phyloP scores from a whole-genome alignment of 2,329 filamentous ascomycete genomes.

The Diaporthe humulicola region DNA sequence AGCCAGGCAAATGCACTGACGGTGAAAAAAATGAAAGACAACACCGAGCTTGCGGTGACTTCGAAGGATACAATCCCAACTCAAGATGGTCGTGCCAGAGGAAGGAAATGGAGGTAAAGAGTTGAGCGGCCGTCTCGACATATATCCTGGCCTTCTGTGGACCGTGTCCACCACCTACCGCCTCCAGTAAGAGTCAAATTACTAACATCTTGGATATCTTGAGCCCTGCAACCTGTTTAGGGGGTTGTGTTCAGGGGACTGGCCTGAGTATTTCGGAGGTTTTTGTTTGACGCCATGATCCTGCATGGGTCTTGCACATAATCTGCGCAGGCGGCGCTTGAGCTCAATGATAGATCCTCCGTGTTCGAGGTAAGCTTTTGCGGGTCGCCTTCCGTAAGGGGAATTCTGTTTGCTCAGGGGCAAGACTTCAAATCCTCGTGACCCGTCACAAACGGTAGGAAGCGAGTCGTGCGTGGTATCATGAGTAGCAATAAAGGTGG shows the following conservation, averaged over 20 bases:
- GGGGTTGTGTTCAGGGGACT: slow-evolving; percentile 10
- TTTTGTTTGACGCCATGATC: slow-evolving; percentile 25
- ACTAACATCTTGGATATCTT: neutral
- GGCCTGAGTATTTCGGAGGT: slow-evolving; percentile 29
- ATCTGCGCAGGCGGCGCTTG: slow-evolving; percentile 16
- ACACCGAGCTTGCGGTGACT: slow-evolving; percentile 30
- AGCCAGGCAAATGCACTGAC: slow-evolving; percentile 11
- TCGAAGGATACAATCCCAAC: slow-evolving; percentile 28
- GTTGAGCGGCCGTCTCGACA: neutral
- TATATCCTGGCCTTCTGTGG: slow-evolving; percentile 18
- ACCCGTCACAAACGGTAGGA: neutral
- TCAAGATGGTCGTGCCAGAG: slow-evolving; percentile 7
- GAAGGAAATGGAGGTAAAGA: neutral
- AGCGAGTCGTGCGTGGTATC: slow-evolving; percentile 16
- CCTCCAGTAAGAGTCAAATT: neutral
- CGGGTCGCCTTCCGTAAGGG: slow-evolving; percentile 14
- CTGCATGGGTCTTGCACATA: slow-evolving; percentile 17
- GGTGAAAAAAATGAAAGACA: slow-evolving; percentile 1
- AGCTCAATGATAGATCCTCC: slow-evolving; percentile 8
- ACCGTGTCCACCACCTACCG: neutral
- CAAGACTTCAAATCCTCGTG: slow-evolving; percentile 3
- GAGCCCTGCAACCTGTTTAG: neutral
- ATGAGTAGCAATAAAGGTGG: neutral
- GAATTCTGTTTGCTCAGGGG: neutral
- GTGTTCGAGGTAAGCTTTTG: slow-evolving; percentile 4